Conservation (phyloP, 768 basidiomycete genomes). For the Russula brevipes region DNA sequence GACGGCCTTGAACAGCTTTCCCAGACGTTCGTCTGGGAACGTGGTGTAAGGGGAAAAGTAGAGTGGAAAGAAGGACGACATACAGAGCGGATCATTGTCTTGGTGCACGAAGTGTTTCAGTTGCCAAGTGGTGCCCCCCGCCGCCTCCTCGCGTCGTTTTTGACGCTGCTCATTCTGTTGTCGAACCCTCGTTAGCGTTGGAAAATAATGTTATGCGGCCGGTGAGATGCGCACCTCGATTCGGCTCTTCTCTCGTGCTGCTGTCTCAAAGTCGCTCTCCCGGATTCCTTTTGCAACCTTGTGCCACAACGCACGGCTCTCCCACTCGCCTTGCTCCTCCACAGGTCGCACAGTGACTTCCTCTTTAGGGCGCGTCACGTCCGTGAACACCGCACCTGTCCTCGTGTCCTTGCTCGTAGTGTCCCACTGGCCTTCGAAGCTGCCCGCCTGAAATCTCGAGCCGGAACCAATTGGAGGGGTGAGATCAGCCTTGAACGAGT, state of each 20-base stretch:
- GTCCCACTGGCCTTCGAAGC: conserved; percentile 82
- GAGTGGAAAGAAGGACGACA: conserved; percentile 29
- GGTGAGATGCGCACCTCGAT: conserved; percentile 62
- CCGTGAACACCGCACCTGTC: conserved; percentile 59
- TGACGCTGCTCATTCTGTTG: conserved; percentile 88
- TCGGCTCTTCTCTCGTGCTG: conserved; percentile 78
- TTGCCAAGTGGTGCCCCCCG: conserved; percentile 66
- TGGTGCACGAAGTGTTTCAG: conserved; percentile 72
- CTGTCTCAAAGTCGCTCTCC: conserved; percentile 88
- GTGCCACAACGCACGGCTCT: conserved; percentile 81
- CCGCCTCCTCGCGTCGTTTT: conserved; percentile 72
- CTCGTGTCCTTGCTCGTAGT: conserved; percentile 51
- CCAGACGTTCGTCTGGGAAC: conserved; percentile 59
- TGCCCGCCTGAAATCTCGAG: conserved; percentile 31
- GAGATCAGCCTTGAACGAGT: conserved; percentile 85
- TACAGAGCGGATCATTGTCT: conserved; percentile 68
- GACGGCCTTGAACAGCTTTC: conserved; percentile 50
- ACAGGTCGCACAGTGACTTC: conserved; percentile 63
- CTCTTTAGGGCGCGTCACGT: conserved; percentile 67
- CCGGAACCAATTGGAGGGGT: conserved; percentile 37
- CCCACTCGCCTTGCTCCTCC: conserved; percentile 70
- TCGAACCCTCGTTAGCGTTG: neutral
- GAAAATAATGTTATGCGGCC: neutral
- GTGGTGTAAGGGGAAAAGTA: conserved; percentile 2
- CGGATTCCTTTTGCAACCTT: conserved; percentile 87